Conservation (phyloP, 176 grass and related monocot species). For the Bonia amplexicaulis region DNA sequence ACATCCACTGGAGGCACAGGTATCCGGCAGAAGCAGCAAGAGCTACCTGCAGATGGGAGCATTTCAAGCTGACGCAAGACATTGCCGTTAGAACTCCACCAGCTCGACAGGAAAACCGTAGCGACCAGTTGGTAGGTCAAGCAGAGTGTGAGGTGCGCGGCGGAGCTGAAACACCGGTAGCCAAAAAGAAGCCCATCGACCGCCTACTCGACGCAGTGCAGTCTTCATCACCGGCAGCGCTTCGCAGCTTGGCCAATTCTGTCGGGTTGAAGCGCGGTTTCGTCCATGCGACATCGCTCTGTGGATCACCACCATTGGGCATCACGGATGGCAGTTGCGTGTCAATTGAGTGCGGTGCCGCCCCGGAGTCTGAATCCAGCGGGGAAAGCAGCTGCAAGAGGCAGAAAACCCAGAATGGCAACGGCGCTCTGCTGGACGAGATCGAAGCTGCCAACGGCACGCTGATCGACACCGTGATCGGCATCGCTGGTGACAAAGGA, state of each 20-base stretch:
- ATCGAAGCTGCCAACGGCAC: background rate
- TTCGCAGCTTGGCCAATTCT: background rate
- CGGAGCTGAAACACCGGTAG: background rate
- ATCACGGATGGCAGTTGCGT: slow-evolving; percentile 7
- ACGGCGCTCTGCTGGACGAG: slow-evolving; percentile 13
- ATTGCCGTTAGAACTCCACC: background rate
- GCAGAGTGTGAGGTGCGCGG: background rate
- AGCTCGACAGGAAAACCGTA: background rate
- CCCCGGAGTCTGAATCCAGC: background rate
- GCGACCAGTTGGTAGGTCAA: background rate
- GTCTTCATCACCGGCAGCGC: background rate
- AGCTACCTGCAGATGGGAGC: background rate
- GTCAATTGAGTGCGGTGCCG: background rate
- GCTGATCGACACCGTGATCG: slow-evolving; percentile 22
- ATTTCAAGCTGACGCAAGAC: background rate
- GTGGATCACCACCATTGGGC: background rate
- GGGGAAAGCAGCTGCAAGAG: background rate
- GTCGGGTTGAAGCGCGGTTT: slow-evolving; percentile 7
- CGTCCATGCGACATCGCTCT: background rate
- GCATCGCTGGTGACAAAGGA: background rate
- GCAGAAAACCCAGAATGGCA: background rate
- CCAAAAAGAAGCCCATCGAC: slow-evolving; percentile 9
- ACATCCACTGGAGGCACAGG: background rate
- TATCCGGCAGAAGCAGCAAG: background rate
- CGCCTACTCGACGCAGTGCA: slow-evolving; percentile 14